A percentile compares a stretch with the other conserved stretches of the same genome.
These are phyloP conservation scores for Erucastrum elatum DNA, from an alignment of 345 rosid species.

Conservation along the genomic window DNA sequence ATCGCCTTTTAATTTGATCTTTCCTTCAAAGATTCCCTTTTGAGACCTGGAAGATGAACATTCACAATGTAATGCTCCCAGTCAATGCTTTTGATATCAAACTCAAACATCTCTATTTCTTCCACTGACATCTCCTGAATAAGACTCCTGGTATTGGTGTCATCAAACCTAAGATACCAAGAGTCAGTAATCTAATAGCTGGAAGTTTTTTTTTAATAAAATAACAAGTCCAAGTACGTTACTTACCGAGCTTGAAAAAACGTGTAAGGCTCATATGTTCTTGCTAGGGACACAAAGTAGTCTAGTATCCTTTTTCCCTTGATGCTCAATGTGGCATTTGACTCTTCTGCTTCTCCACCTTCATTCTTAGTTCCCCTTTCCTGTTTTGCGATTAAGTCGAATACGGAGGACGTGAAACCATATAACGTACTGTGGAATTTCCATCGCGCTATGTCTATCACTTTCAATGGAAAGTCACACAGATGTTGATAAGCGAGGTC, in stretches of 20 bases:
- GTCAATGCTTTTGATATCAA: slow-evolving; percentile 37
- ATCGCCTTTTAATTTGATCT: neutral
- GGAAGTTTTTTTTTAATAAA: neutral
- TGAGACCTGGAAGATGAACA: slow-evolving; percentile 43
- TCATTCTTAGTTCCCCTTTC: neutral
- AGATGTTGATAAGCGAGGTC: neutral
- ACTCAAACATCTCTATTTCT: slow-evolving; percentile 39
- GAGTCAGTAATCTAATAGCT: neutral
- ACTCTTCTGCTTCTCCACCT: neutral
- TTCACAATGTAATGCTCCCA: slow-evolving; percentile 45
- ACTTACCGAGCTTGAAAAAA: slow-evolving; percentile 28
- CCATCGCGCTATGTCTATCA: neutral
- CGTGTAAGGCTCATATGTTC: slow-evolving; percentile 24
- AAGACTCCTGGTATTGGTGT: slow-evolving; percentile 32
- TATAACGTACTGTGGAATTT: slow-evolving; percentile 21
- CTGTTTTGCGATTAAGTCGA: slow-evolving; percentile 1
- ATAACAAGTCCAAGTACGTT: neutral
- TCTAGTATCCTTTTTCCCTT: slow-evolving; percentile 16
- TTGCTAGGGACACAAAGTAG: slow-evolving; percentile 22
- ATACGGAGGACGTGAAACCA: slow-evolving; percentile 19
- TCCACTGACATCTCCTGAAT: slow-evolving; percentile 36
- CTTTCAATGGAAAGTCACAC: slow-evolving; percentile 3
- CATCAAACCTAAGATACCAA: slow-evolving; percentile 38
- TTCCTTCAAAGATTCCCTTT: neutral
- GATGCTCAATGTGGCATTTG: neutral